Base-by-base conservation (phyloP, 345 rosid genomes). In the Combretum micranthum region DNA sequence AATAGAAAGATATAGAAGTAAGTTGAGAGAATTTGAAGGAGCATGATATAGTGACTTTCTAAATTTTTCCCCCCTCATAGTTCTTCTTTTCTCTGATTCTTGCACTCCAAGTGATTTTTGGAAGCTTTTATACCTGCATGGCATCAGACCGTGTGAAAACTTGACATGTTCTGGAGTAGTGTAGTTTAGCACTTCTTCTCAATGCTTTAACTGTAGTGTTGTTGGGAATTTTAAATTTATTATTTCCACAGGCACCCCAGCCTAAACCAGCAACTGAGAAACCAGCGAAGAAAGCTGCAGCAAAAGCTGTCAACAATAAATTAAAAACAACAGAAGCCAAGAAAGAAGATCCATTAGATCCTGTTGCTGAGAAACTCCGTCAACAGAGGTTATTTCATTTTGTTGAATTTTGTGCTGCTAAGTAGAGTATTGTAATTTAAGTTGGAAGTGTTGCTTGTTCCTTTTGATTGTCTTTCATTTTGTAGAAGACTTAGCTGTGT, bases 291-390 rank as follows among this genome's bases (percentile, higher is more conserved):
- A 76, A 76, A 48, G 43, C 72, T 45, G 64, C 19, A 7, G 50
- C 64, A 21, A 68, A 79, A 53, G 26, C 66, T 20, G 69, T 64
- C 42, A 76, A 69, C 21, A 69, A 61, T 51, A 63, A 73, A 56
- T 69, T 60, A 8, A 80, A 73, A 66, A 64, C 59, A 47, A 71
- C 56, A 50, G 74, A 59, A 65, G 70, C 49, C 15, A 58, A 54
- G 37, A 68, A 65, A 50, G 64, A 68, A 57, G 74, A 56, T 53
- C 66, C 60, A 37, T 61, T 73, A 55, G 84, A 80, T 69, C 77
- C 84, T 15, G 65, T 63, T 37, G 75, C 77, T 10, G 77, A 71
- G 71, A 80, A 80, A 59, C 81, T 76, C 57, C 72, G 64, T 52
- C 81, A 76, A 48, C 84, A 76, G 69, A 71, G 81, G 84, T 80